A percentile compares a stretch with the other conserved stretches of the same genome.
Evolutionary conservation across 208 protist genomes (phyloP).

Genomic region (Acanthamoeba triangularis): DNA sequence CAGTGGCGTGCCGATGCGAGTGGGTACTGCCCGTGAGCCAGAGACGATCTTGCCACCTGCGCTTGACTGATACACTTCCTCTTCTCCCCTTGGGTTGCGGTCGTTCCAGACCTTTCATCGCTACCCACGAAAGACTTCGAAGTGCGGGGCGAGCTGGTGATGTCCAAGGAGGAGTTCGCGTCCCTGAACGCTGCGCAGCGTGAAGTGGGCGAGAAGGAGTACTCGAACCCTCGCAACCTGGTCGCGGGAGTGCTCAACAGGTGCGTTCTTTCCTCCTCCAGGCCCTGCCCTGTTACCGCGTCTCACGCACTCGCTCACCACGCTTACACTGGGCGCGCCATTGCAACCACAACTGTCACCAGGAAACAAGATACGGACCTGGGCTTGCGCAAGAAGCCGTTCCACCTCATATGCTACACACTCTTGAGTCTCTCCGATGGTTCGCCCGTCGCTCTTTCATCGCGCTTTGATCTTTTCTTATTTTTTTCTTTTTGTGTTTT

Average conservation of each 20-base stretch:
- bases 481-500: background rate
- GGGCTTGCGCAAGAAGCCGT: background rate
- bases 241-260: conserved; percentile 82
- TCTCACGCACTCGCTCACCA: no score
- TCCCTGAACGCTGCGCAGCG: conserved; percentile 71
- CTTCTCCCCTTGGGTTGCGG: background rate
- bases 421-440: background rate
- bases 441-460: background rate
- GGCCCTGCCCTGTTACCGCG: no score
- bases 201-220: conserved; percentile 30
- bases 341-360: background rate
- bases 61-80: background rate
- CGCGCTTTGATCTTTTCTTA: no score
- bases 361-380: background rate
- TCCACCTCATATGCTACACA: conserved; percentile 35
- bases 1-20: background rate
- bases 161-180: conserved; percentile 73
- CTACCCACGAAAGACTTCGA: conserved; percentile 47
- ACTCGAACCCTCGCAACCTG: conserved; percentile 83
- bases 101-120: background rate
- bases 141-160: conserved; percentile 84
- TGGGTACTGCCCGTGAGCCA: background rate
- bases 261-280: background rate
- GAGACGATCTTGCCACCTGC: no score
- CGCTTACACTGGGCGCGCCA: no score